Base-by-base conservation (phyloP, 2,329 filamentous ascomycete genomes). In the Elsinoe perseae region DNA sequence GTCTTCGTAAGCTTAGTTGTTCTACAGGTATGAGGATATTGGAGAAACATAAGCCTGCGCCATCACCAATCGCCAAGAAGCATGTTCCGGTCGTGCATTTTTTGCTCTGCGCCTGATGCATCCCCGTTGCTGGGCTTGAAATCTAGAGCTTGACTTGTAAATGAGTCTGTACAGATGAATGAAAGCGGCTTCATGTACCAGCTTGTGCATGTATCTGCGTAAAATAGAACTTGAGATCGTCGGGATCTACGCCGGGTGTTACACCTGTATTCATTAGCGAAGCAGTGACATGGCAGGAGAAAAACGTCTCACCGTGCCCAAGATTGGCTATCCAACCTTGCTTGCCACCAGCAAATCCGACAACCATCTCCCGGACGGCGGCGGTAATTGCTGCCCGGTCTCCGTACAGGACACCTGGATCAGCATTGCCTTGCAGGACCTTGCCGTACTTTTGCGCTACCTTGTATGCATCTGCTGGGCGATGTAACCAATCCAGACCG, bases 241-340 rank as follows among this genome's bases (percentile, higher is more conserved):
- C 90, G 0, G 93, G 93, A 64, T 97, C 87, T 55, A 98, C 93
- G 61, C 91, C 86, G 0, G 93, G 93, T 28, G 93, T 98, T 61
- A 98, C 90, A 59, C 89, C 89, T 93, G 65, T 27, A 67, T 62
- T 5, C 57, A 32, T 66, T 43, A 60, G 62, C 36, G 16, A 5
- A 7, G 21, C 54, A 48, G 32, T 38, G 12, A 59, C 56, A 18
- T 59, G 44, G 36, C 28, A n/a, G n/a, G n/a, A n/a, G n/a, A n/a
- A n/a, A n/a, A n/a, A n/a, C n/a, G n/a, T n/a, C 83, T 66, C 80
- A 88, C 93, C 93, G 69, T 98, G 93, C 7, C 93, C 93, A 60
- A 98, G 79, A 70, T 98, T 98, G 48, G 88, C 89, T 64, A 98
- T 97, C 92, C 93, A 98, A 38, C 92, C 89, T 70, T 91, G 84